phyloP scores from a whole-genome alignment of 2,329 filamentous ascomycete genomes.

The Colletotrichum orchidophilum region DNA sequence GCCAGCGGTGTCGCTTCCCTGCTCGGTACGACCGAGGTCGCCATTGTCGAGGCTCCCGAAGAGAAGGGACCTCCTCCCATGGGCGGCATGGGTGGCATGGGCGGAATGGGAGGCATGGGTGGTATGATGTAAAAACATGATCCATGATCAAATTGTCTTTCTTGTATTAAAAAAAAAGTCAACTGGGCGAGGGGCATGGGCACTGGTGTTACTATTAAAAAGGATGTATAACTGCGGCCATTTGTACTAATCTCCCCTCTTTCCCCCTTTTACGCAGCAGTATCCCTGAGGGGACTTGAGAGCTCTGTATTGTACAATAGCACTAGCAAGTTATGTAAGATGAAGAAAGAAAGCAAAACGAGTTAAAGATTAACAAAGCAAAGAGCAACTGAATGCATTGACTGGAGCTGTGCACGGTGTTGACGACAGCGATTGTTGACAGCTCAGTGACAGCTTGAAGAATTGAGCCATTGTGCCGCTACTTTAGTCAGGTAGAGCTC shows the following conservation, averaged over 20 bases:
- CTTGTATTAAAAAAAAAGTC: slow-evolving; percentile 39
- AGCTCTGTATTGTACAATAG: slow-evolving; percentile 36
- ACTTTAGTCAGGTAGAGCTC: not conserved
- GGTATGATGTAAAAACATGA: slow-evolving; percentile 65
- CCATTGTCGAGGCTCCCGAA: slow-evolving; percentile 94
- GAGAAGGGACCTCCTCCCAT: slow-evolving; percentile 77
- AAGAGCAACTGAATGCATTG: not conserved
- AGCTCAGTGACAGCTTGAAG: not conserved
- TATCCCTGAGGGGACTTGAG: slow-evolving; percentile 31
- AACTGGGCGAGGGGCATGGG: slow-evolving; percentile 55
- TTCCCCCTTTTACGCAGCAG: slow-evolving; percentile 23
- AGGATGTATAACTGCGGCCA: slow-evolving; percentile 48
- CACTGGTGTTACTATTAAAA: slow-evolving; percentile 56
- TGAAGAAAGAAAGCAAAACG: slow-evolving; percentile 21
- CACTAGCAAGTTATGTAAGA: slow-evolving; percentile 34
- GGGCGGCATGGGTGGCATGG: slow-evolving; percentile 77
- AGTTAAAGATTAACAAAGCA: slow-evolving; percentile 22
- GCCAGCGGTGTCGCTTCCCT: slow-evolving; percentile 96
- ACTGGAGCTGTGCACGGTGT: slow-evolving; percentile 6
- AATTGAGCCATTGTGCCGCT: not conserved
- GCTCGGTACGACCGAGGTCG: slow-evolving; percentile 96
- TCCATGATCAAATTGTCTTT: slow-evolving; percentile 33
- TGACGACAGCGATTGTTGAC: not conserved
- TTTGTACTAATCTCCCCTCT: slow-evolving; percentile 35
- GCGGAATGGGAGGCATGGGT: slow-evolving; percentile 68